Percentiles rank a stretch among this genome's conserved stretches.
Evolutionary conservation across 257 asterid species (phyloP).

Genomic region (Fraxinus quadrangulata): DNA sequence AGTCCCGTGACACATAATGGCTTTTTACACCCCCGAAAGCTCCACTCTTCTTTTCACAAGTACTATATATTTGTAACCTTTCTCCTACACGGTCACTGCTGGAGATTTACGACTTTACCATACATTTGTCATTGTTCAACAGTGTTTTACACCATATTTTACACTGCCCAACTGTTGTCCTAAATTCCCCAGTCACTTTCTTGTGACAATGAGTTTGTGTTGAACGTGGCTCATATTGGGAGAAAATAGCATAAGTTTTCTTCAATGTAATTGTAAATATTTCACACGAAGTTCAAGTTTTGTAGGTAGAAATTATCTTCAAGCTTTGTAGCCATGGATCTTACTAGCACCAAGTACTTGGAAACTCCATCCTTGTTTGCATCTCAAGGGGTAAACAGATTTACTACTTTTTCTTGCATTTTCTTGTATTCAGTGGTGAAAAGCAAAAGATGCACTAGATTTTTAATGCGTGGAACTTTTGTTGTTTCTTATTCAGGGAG

Average conservation of each 20-base stretch:
- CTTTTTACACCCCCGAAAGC: constrained; percentile 50
- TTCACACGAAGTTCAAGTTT: neutral
- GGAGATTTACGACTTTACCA: constrained; percentile 28
- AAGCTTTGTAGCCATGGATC: constrained; percentile 55
- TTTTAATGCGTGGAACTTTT: neutral
- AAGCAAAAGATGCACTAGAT: neutral
- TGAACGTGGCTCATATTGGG: constrained; percentile 26
- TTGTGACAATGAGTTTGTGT: constrained; percentile 23
- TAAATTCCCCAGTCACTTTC: constrained; percentile 30
- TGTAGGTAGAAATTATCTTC: neutral
- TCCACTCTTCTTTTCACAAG: constrained; percentile 25
- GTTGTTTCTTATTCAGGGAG: constrained; percentile 46
- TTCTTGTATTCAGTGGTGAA: neutral
- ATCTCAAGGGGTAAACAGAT: constrained; percentile 46
- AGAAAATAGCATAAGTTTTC: constrained; percentile 22
- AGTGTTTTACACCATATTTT: constrained; percentile 22
- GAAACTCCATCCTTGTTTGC: constrained; percentile 57
- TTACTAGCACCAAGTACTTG: constrained; percentile 42
- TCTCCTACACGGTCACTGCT: neutral
- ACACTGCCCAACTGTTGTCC: constrained; percentile 18
- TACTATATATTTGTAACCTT: constrained; percentile 26
- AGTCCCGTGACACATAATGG: constrained; percentile 25
- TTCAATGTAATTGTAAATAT: constrained; percentile 13
- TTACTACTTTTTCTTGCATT: neutral
- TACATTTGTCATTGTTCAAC: constrained; percentile 42